Evolutionary conservation across 345 rosid species (phyloP), one percentile per base, ranked within the genome.

Genomic region (Eucalyptus curtisii): DNA sequence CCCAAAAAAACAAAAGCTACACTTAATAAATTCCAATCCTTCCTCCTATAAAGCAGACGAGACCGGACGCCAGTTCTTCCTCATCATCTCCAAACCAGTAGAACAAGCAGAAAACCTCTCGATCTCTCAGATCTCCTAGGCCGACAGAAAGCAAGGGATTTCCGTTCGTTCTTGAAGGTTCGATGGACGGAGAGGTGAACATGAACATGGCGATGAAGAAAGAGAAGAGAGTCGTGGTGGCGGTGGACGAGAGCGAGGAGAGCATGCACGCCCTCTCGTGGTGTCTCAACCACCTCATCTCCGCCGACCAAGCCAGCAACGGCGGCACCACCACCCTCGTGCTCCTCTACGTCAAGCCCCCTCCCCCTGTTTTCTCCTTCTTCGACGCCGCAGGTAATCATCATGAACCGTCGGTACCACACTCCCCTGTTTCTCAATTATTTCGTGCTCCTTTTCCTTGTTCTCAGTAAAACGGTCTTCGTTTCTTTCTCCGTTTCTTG

Each of bases 191-290:
- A 50, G 88, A 33, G 85, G 84, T 86, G 85, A 88, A 86, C 86
- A 89, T 30, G 89, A 88, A 87, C 84, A 76, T 40, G 15, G 40
- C 45, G 84, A 76, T 76, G 84, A 76, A 40, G 47, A 76, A 76
- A 76, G 84, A 40, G 40, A 87, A 85, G 82, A 95, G 92, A 89
- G 91, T 97, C 37, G 97, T 95, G 86, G 98, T 96, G 89, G 99
- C 98, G 20, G 96, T 97, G 71, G 99, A 97, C 85, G 98, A 95
- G 94, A 96, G 99, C 27, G 93, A 93, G 89, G 99, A 96, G 93
- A 97, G 99, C 93, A 97, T 96, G 99, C 89, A 92, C 84, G 99
- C 99, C 42, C 97, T 96, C 33, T 93, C 96, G 30, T 96, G 98
- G 98, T 96, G 98, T 89, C 94, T 96, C 84, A 49, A 44, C 31